phyloP scores from a whole-genome alignment of 192 early-diverging fungal species.

The Allomyces macrogynus region DNA sequence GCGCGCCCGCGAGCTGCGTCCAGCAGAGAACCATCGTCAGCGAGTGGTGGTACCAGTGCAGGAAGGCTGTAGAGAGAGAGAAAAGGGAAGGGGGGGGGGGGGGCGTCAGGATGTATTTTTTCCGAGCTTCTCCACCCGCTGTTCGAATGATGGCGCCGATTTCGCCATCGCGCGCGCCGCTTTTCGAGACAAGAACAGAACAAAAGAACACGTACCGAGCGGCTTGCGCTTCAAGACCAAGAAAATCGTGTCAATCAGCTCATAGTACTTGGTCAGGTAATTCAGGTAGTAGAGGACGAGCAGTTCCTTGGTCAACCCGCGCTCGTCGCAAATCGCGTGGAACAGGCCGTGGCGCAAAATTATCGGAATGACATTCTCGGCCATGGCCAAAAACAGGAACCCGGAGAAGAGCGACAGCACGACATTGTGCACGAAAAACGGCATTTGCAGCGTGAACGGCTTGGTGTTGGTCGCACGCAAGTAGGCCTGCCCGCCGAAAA shows the following conservation, averaged over 20 bases:
- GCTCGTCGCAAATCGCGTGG: constrained; percentile 41
- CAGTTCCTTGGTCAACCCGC: constrained; percentile 55
- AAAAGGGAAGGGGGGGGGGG: not conserved
- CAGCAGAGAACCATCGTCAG: constrained; percentile 75
- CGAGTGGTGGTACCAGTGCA: constrained; percentile 84
- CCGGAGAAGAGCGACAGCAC: constrained; percentile 47
- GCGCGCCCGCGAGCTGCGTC: constrained; percentile 49
- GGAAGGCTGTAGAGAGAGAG: constrained; percentile 41
- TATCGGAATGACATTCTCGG: constrained; percentile 57
- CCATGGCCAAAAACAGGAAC: constrained; percentile 44
- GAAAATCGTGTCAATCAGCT: constrained; percentile 75
- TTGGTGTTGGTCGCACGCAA: constrained; percentile 23
- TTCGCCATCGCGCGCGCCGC: too few species aligned
- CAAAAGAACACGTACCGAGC: constrained; percentile 13
- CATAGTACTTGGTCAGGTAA: constrained; percentile 81
- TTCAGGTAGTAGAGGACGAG: constrained; percentile 78
- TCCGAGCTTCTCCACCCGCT: not conserved
- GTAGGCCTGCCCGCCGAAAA: constrained; percentile 50
- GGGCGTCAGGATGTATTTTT: constrained; percentile 6
- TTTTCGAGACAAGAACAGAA: too few species aligned
- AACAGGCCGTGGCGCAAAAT: constrained; percentile 44
- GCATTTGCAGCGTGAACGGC: constrained; percentile 41
- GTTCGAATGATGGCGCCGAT: too few species aligned
- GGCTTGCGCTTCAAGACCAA: constrained; percentile 65
- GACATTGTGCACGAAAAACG: constrained; percentile 67